A percentile compares a stretch with the other conserved stretches of the same genome.
Conservation (phyloP, 2,329 filamentous ascomycete species). For the Pseudopyricularia javanii region DNA sequence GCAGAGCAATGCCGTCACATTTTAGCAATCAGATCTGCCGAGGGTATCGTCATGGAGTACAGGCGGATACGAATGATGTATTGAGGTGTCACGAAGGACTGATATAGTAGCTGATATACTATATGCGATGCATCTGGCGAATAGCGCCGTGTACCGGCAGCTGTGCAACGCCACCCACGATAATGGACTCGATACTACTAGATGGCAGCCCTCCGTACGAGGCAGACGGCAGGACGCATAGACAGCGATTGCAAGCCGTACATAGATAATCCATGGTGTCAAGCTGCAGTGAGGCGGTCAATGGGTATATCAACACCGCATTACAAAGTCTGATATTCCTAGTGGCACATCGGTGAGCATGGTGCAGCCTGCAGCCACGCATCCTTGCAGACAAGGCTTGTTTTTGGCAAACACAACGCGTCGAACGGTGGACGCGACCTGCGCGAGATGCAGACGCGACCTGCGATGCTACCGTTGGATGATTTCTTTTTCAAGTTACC, state of each 20-base stretch:
- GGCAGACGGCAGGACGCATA: too few species aligned
- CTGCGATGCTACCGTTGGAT: not conserved
- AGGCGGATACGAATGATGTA: too few species aligned
- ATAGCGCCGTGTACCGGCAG: too few species aligned
- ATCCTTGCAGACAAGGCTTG: not conserved
- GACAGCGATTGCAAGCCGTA: too few species aligned
- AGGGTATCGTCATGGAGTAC: not conserved
- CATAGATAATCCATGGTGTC: not conserved
- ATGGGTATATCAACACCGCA: not conserved
- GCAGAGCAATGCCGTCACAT: not conserved
- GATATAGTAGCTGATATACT: too few species aligned
- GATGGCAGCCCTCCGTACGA: too few species aligned
- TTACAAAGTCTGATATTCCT: not conserved
- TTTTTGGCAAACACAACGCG: not conserved
- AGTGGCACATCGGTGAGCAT: not conserved
- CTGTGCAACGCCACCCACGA: too few species aligned
- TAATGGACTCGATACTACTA: too few species aligned
- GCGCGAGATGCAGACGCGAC: not conserved
- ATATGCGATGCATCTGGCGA: too few species aligned
- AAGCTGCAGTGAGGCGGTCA: not conserved
- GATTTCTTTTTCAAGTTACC: not conserved
- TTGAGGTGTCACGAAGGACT: not conserved
- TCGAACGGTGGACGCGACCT: not conserved
- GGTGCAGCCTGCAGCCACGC: not conserved
- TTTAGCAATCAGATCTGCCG: not conserved